Evolutionary conservation across 495 filamentous ascomycete species (phyloP), one percentile per base, ranked within the genome.

Genomic region (Achaetomiella virescens): DNA sequence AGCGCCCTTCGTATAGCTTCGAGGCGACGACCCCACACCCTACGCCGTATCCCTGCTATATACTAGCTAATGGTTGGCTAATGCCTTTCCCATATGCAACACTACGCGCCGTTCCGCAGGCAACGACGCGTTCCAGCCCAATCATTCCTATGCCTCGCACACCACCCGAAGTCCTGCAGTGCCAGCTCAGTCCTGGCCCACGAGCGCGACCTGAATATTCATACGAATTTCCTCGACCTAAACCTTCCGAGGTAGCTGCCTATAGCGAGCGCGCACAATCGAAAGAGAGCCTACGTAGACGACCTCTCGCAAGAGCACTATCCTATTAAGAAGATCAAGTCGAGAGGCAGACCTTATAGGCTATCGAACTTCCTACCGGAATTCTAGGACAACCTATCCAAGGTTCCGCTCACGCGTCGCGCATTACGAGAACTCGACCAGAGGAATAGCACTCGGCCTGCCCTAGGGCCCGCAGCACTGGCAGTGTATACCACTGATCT

Each of bases 401-500:
- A 66, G 53, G 57, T 71, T 22, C 63, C 45, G 60, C 57, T 70
- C 35, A 72, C 66, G 1, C 56, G 7, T 57, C 57, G 57, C 42
- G 65, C 70, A 48, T 60, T 71, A 40, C 63, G 67, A 64, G 70
- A 72, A 59, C 58, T 70, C 29, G 66, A 71, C 55, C 65, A 64
- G 47, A 59, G 61, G 46, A 72, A 67, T 53, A 52, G 48, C 22
- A 47, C 42, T 43, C 50, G 18, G 37, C 52, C 52, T 47, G 31
- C 45, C 18, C 22, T 49, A 29, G 51, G 25, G 21, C 57, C 42
- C 46, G 40, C 48, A 25, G 24, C 52, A 57, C 56, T 38, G 22
- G 50, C 54, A 50, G 40, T 56, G 31, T 54, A 50, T 49, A 48
- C 52, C 41, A 41, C 47, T 0, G 21, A 57, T 61, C 57, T 52